These are phyloP conservation scores for Davidsoniella virescens DNA, from an alignment of 2,329 filamentous ascomycete genomes.

Conservation along the genomic window DNA sequence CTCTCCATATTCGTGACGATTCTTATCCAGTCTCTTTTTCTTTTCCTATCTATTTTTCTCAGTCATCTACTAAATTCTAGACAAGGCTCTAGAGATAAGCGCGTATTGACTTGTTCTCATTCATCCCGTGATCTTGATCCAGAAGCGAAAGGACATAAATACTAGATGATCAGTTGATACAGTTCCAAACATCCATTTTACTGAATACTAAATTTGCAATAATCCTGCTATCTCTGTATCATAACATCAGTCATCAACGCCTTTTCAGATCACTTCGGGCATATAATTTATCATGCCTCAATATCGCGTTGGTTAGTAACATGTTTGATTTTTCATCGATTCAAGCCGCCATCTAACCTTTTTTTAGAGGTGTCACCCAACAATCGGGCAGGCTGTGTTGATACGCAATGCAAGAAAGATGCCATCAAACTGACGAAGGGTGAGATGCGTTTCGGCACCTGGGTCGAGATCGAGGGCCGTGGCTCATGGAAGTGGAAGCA, in stretches of 20 bases:
- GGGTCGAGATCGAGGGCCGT: constrained; percentile 46
- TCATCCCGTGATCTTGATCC: not conserved
- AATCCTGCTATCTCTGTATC: not conserved
- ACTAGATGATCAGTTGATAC: too few species aligned
- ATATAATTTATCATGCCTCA: constrained; percentile 22
- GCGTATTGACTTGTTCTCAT: not conserved
- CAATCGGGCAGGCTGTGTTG: constrained; percentile 59
- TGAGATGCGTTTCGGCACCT: constrained; percentile 59
- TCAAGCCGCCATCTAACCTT: not conserved
- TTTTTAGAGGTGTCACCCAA: constrained; percentile 50
- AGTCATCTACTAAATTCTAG: not conserved
- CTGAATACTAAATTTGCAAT: not conserved
- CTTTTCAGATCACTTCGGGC: too few species aligned
- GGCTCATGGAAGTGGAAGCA: constrained; percentile 66
- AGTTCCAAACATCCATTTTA: not conserved
- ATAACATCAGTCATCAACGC: too few species aligned
- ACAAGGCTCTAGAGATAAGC: too few species aligned
- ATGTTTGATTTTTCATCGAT: constrained; percentile 1
- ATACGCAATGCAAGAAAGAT: constrained; percentile 54
- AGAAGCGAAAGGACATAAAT: not conserved
- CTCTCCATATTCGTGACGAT: not conserved
- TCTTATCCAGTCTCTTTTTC: not conserved
- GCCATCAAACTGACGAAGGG: constrained; percentile 61
- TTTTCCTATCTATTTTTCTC: constrained; percentile 1
- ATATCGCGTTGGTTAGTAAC: constrained; percentile 28